A percentile compares a stretch with the other conserved stretches of the same genome.
These are phyloP conservation scores for Macadamia integrifolia DNA, from an alignment of 164 flowering plant genomes.

Conservation along the genomic window DNA sequence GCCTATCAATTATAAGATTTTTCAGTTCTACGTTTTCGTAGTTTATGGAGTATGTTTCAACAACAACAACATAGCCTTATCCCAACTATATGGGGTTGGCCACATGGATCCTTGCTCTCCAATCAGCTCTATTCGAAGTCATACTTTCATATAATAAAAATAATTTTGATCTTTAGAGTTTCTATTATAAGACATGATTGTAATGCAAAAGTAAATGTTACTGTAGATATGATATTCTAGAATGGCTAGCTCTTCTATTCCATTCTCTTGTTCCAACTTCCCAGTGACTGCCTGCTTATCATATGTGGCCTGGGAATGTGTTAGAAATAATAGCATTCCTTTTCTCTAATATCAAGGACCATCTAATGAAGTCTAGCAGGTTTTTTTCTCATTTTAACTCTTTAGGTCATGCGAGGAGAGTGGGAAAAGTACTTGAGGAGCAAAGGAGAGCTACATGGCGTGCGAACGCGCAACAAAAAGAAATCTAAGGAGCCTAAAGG, in stretches of 20 bases:
- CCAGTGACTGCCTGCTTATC: not conserved
- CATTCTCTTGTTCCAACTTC: not conserved
- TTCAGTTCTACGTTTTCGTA: no score
- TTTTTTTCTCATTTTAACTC: constrained; percentile 12
- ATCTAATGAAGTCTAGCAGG: not conserved
- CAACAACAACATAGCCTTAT: no score
- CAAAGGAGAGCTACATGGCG: constrained; percentile 64
- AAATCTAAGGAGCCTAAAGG: constrained; percentile 74
- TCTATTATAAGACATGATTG: no score
- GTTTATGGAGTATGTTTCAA: no score
- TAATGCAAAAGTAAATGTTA: no score
- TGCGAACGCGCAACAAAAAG: constrained; percentile 51
- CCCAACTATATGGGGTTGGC: no score
- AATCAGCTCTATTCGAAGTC: no score
- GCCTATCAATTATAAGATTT: no score
- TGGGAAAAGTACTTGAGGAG: constrained; percentile 89
- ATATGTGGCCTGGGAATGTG: not conserved
- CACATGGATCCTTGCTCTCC: no score
- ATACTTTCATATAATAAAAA: no score
- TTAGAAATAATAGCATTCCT: not conserved
- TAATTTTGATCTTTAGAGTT: no score
- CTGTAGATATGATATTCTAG: not conserved
- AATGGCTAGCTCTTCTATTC: not conserved
- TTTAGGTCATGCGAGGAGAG: constrained; percentile 81
- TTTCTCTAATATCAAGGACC: not conserved